Evolutionary conservation across 139 green algal species (phyloP).

Genomic region (Gonium pectorale): DNA sequence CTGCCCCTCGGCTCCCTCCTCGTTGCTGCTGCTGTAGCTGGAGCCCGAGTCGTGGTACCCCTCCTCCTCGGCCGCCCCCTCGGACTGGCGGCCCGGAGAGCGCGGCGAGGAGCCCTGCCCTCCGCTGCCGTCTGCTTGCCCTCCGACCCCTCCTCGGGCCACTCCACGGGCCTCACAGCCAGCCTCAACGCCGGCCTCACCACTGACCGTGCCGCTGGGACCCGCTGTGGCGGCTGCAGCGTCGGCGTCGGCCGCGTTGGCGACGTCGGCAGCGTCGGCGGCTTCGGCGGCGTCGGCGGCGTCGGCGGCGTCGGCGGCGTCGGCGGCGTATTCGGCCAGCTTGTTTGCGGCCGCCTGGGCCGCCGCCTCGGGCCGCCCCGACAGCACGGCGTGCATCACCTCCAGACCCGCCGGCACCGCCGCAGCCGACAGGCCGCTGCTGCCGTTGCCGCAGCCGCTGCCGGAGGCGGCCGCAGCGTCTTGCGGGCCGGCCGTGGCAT

Average conservation of each 20-base stretch:
- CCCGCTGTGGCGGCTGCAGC: too few relatives aligned
- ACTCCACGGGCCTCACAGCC: too few relatives aligned
- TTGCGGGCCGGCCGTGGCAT: neutral
- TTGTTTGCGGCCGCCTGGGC: neutral
- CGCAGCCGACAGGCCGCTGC: neutral
- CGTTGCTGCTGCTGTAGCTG: too few relatives aligned
- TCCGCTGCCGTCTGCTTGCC: too few relatives aligned
- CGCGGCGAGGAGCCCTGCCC: too few relatives aligned
- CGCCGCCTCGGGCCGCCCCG: neutral
- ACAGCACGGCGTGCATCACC: constrained; percentile 26
- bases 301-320: neutral
- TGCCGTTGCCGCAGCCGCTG: neutral
- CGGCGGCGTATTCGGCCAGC: neutral
- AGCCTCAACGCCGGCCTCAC: too few relatives aligned
- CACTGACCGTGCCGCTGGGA: too few relatives aligned
- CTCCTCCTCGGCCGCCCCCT: too few relatives aligned
- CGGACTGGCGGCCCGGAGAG: too few relatives aligned
- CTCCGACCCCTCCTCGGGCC: too few relatives aligned
- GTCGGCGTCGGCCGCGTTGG: neutral
- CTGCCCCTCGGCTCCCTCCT: too few relatives aligned
- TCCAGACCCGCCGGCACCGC: neutral
- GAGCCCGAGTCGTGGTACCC: too few relatives aligned
- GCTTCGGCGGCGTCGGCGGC: neutral
- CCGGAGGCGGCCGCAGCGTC: neutral
- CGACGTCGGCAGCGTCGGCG: neutral